Evolutionary conservation across 2,329 filamentous ascomycete genomes (phyloP).

Genomic region (Alternaria arbusti): DNA sequence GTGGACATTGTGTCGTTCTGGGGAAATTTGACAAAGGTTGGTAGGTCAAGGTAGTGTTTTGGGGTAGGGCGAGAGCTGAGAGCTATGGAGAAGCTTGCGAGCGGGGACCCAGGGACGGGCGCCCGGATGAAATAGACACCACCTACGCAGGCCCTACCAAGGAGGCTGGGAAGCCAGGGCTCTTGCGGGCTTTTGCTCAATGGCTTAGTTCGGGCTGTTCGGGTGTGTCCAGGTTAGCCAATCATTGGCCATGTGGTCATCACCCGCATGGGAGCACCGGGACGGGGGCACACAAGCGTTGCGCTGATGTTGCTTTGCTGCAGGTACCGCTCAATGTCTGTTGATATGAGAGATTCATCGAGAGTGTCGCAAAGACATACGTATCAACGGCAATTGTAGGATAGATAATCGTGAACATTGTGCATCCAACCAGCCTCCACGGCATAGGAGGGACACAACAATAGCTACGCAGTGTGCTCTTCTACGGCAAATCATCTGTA

Average conservation of each 20-base stretch:
- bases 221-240: constrained; percentile 27
- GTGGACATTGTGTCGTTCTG: constrained; percentile 45
- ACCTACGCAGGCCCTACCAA: constrained; percentile 26
- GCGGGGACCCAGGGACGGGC: constrained; percentile 23
- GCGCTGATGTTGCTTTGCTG: constrained; percentile 21
- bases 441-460: background rate
- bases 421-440: background rate
- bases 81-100: constrained; percentile 14
- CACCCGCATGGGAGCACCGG: constrained; percentile 22
- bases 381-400: background rate
- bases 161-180: constrained; percentile 40
- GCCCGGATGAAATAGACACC: constrained; percentile 36
- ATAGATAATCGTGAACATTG: background rate
- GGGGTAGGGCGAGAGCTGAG: constrained; percentile 8
- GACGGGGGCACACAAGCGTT: constrained; percentile 6
- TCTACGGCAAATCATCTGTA: background rate
- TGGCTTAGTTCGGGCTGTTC: constrained; percentile 31
- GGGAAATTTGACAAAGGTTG: constrained; percentile 6
- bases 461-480: background rate
- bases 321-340: constrained; percentile 26
- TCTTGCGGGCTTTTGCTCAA: constrained; percentile 20
- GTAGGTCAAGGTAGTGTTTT: constrained; percentile 24
- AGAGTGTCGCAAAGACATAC: background rate
- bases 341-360: background rate
- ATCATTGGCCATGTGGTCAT: constrained; percentile 26